These are phyloP conservation scores for Rutstroemia sp. DNA, from an alignment of 2,329 filamentous ascomycete genomes.

Conservation along the genomic window DNA sequence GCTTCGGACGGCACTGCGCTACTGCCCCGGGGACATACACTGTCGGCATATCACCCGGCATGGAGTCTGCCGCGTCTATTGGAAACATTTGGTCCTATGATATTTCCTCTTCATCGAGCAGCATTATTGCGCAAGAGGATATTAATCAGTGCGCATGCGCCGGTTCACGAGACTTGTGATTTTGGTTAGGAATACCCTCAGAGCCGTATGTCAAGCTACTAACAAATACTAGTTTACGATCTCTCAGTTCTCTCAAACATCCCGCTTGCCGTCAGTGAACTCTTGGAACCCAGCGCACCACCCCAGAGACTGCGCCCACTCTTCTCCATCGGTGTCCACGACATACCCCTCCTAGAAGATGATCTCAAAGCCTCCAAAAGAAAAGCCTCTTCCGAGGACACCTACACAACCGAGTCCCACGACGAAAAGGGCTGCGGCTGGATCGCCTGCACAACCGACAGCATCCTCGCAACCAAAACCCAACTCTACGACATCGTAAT, in stretches of 20 bases:
- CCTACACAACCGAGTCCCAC: constrained; percentile 28
- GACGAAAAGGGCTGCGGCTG: constrained; percentile 58
- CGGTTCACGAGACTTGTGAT: constrained; percentile 79
- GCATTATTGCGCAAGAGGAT: constrained; percentile 83
- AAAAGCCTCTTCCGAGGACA: constrained; percentile 25
- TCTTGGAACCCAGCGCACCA: constrained; percentile 55
- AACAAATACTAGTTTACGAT: constrained; percentile 65
- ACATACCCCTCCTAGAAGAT: constrained; percentile 71
- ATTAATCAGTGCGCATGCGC: constrained; percentile 76
- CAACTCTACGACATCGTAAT: constrained; percentile 86
- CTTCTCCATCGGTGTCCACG: constrained; percentile 91
- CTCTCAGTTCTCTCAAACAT: constrained; percentile 90
- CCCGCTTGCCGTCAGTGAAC: constrained; percentile 62
- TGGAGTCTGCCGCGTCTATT: constrained; percentile 72
- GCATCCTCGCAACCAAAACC: constrained; percentile 79
- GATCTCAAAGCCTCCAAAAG: constrained; percentile 43
- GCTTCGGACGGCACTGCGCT: constrained; percentile 54
- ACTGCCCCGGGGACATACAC: constrained; percentile 52
- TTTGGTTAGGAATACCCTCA: constrained; percentile 55
- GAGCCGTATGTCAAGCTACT: neutral
- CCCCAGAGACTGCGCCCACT: constrained; percentile 67
- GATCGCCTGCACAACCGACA: constrained; percentile 94
- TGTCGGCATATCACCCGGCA: constrained; percentile 78
- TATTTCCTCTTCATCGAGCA: constrained; percentile 86
- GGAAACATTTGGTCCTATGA: constrained; percentile 78